phyloP scores from a whole-genome alignment of 345 rosid genomes.

The Melaleuca alternifolia region DNA sequence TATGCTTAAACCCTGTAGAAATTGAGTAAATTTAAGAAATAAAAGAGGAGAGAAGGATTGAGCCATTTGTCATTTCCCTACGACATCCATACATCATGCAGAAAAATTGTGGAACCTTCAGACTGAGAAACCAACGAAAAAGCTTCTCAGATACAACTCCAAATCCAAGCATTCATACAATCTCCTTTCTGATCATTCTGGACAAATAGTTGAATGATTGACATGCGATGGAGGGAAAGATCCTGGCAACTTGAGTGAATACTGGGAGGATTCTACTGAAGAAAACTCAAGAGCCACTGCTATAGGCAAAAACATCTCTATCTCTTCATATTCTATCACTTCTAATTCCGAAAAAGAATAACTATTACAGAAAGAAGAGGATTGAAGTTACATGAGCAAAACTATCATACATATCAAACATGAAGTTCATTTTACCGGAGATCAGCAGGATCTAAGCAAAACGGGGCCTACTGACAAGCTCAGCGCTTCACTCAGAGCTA shows the following conservation, averaged over 20 bases:
- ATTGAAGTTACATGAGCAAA: neutral
- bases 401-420: constrained; percentile 5
- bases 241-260: neutral
- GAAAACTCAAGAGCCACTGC: neutral
- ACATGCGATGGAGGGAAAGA: neutral
- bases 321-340: neutral
- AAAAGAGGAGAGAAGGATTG: neutral
- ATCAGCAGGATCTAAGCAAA: constrained; percentile 63
- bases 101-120: neutral
- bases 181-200: neutral
- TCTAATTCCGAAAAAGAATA: neutral
- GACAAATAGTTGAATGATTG: neutral
- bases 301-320: neutral
- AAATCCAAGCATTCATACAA: neutral
- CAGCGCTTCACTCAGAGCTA: constrained; percentile 88
- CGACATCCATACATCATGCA: neutral
- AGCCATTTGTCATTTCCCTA: neutral
- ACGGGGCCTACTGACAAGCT: constrained; percentile 73
- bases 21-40: neutral
- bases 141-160: neutral
- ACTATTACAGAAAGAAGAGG: neutral
- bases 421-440: neutral
- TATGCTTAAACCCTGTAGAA: neutral
- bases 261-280: neutral
- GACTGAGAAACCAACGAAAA: neutral